phyloP scores from a whole-genome alignment of 345 rosid genomes.

The Eucalyptus paniculata region DNA sequence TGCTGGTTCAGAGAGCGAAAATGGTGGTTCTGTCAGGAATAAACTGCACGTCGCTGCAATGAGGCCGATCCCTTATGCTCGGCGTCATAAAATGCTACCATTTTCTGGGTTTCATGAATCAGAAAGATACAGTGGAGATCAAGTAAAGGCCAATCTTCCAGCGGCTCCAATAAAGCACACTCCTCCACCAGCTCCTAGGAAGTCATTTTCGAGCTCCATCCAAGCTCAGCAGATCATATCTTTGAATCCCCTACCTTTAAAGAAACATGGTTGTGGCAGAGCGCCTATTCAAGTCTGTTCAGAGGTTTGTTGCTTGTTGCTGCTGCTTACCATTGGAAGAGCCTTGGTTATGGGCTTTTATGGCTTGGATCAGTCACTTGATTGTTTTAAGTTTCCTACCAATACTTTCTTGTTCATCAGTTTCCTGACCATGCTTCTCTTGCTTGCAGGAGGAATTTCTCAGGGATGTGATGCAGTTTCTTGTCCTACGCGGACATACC shows the following conservation, averaged over 20 bases:
- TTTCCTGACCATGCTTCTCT: background rate
- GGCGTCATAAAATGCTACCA: slow-evolving; percentile 67
- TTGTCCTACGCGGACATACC: slow-evolving; percentile 82
- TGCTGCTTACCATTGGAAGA: background rate
- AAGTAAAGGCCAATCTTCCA: slow-evolving; percentile 47
- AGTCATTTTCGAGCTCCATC: slow-evolving; percentile 62
- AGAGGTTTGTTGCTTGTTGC: slow-evolving; percentile 46
- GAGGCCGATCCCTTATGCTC: slow-evolving; percentile 89
- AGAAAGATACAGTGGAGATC: slow-evolving; percentile 73
- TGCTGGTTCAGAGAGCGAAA: slow-evolving; percentile 23
- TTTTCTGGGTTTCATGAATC: slow-evolving; percentile 62
- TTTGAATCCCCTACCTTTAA: slow-evolving; percentile 84
- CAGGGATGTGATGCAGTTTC: slow-evolving; percentile 95
- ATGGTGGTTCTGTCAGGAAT: slow-evolving; percentile 32
- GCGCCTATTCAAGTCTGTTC: slow-evolving; percentile 88
- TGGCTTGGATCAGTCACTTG: background rate
- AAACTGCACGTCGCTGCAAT: slow-evolving; percentile 60
- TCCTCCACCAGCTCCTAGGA: slow-evolving; percentile 55
- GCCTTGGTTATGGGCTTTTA: background rate
- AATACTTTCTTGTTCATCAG: background rate
- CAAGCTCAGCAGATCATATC: slow-evolving; percentile 92
- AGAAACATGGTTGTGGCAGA: slow-evolving; percentile 98
- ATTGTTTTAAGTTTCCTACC: background rate
- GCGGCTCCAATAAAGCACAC: slow-evolving; percentile 54
- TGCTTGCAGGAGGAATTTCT: slow-evolving; percentile 83